Conservation (phyloP, 345 rosid genomes). For the Salix brachista region DNA sequence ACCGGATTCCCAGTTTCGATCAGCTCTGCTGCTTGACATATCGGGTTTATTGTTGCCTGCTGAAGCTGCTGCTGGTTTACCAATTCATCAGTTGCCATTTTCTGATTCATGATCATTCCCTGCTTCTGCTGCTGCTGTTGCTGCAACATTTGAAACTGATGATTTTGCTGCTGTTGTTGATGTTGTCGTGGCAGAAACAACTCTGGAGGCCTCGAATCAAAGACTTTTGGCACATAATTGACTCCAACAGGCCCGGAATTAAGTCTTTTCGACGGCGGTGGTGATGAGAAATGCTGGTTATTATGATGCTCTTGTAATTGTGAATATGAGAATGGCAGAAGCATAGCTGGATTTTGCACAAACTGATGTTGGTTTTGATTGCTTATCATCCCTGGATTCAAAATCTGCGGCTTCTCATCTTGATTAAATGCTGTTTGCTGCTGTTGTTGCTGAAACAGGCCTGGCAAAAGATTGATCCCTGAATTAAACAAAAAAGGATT, state of each 20-base stretch:
- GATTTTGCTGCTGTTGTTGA: conserved; percentile 24
- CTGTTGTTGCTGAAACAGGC: conserved; percentile 21
- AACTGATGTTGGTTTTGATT: conserved; percentile 52
- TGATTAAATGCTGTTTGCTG: conserved; percentile 18
- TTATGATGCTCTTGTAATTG: conserved; percentile 47
- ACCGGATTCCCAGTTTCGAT: conserved; percentile 66
- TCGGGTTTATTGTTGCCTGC: conserved; percentile 63
- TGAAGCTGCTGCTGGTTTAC: conserved; percentile 69
- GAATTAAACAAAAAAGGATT: conserved; percentile 12
- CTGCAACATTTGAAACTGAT: conserved; percentile 35
- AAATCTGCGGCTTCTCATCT: conserved; percentile 48
- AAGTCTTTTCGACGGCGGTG: conserved; percentile 42
- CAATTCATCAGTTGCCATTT: conserved; percentile 38
- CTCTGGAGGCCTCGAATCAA: conserved; percentile 35
- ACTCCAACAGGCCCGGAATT: conserved; percentile 28
- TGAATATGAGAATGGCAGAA: conserved; percentile 34
- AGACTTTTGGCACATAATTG: conserved; percentile 6
- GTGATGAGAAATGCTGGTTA: conserved; percentile 27
- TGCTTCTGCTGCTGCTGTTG: conserved; percentile 26
- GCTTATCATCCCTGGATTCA: conserved; percentile 39
- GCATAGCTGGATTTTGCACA: conserved; percentile 44
- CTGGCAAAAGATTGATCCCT: conserved; percentile 17
- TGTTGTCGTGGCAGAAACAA: conserved; percentile 38
- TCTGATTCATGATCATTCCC: conserved; percentile 32
- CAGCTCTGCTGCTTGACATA: conserved; percentile 84